These are phyloP conservation scores for Alternaria angustiovoidea DNA, from an alignment of 2,329 filamentous ascomycete species.

Conservation along the genomic window DNA sequence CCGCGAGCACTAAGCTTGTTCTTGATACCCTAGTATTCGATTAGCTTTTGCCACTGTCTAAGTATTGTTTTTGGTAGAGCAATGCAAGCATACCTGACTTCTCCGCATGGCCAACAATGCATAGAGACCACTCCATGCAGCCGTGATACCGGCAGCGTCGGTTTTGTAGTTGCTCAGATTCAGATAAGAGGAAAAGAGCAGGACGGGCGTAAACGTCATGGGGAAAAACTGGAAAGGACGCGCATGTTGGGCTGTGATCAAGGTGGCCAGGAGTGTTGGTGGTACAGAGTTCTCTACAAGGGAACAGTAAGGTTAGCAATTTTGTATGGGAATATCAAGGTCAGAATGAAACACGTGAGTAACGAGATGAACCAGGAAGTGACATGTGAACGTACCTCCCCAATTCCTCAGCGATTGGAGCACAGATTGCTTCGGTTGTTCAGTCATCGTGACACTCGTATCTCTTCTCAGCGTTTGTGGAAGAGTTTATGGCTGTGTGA, in stretches of 20 bases:
- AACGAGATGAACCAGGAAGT: background rate
- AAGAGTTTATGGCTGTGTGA: background rate
- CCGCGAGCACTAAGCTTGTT: constrained; percentile 61
- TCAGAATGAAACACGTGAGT: constrained; percentile 13
- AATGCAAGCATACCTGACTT: constrained; percentile 51
- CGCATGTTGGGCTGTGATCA: constrained; percentile 71
- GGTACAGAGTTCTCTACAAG: constrained; percentile 68
- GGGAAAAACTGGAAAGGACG: constrained; percentile 72
- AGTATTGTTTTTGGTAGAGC: background rate
- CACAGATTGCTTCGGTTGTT: constrained; percentile 48
- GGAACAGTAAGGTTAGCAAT: constrained; percentile 7
- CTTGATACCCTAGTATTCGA: constrained; percentile 47
- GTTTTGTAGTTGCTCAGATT: constrained; percentile 69
- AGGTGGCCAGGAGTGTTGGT: constrained; percentile 69
- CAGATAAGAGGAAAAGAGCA: constrained; percentile 72
- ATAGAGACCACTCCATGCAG: constrained; percentile 72
- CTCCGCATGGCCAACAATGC: constrained; percentile 68
- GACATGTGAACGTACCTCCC: constrained; percentile 56
- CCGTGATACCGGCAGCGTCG: constrained; percentile 69
- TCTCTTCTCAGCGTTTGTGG: background rate
- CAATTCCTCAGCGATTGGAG: constrained; percentile 59
- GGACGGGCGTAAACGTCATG: constrained; percentile 71
- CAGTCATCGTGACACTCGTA: constrained; percentile 46
- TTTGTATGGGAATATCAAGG: background rate
- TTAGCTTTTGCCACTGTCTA: background rate